Evolutionary conservation across 129 eudicot genomes (phyloP).

Genomic region (Flaveria bidentis): DNA sequence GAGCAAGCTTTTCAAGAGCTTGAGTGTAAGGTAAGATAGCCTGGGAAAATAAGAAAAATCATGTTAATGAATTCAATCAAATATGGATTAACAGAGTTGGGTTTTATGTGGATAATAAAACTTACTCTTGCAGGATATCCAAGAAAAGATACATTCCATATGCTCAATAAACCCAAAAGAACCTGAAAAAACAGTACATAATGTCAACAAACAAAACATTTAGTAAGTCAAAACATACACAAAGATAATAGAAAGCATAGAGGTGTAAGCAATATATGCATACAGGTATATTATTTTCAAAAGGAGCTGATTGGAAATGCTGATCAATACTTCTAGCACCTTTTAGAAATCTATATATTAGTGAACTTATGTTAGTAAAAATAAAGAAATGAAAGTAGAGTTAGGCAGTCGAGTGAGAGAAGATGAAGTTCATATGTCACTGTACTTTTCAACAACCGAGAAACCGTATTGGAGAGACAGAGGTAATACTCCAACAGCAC

Average conservation of each 20-base stretch:
- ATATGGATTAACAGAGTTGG: not conserved
- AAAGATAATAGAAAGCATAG: not conserved
- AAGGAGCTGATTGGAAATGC: constrained; percentile 78
- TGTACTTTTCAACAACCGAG: constrained; percentile 79
- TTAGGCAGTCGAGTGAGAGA: constrained; percentile 1
- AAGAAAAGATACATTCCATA: constrained; percentile 97
- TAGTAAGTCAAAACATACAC: constrained; percentile 4
- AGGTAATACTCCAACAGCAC: constrained; percentile 98
- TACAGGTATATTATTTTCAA: constrained; percentile 86
- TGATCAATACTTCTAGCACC: constrained; percentile 97
- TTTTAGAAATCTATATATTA: constrained; percentile 62
- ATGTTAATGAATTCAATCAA: constrained; percentile 19
- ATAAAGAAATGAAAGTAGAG: not conserved
- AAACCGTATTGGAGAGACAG: constrained; percentile 97
- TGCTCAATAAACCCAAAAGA: constrained; percentile 90
- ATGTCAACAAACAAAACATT: constrained; percentile 4
- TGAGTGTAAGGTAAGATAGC: constrained; percentile 96
- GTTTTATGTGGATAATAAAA: constrained; percentile 5
- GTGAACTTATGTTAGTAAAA: not conserved
- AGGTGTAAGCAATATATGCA: constrained; percentile 15
- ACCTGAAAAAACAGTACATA: constrained; percentile 53
- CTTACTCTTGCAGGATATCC: constrained; percentile 99
- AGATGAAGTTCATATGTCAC: constrained; percentile 35
- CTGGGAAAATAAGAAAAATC: constrained; percentile 41
- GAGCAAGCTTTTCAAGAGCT: constrained; percentile 95